phyloP scores from a whole-genome alignment of 495 filamentous ascomycete genomes.

The Cairneyella variabilis region DNA sequence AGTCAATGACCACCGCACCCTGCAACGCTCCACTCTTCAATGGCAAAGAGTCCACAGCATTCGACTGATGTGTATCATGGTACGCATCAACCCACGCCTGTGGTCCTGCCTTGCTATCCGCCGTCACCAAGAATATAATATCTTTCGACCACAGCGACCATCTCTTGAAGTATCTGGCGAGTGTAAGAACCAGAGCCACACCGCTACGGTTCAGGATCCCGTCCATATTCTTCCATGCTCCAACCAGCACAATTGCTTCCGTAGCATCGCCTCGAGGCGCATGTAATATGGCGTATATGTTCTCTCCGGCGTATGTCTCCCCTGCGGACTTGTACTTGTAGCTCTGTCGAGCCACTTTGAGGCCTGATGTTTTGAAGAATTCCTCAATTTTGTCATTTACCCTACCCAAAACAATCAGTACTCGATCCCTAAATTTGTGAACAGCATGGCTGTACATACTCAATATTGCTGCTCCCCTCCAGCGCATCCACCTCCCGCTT shows the following conservation, averaged over 20 bases:
- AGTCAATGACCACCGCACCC: constrained; percentile 91
- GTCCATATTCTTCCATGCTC: constrained; percentile 81
- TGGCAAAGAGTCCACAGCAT: constrained; percentile 68
- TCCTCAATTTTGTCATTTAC: constrained; percentile 66
- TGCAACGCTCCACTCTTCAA: constrained; percentile 91
- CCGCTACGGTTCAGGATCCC: constrained; percentile 80
- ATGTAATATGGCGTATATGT: constrained; percentile 91
- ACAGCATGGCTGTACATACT: constrained; percentile 31
- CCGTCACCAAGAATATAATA: constrained; percentile 86
- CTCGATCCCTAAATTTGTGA: neutral
- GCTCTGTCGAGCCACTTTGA: constrained; percentile 80
- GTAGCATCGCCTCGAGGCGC: constrained; percentile 97
- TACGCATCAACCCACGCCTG: constrained; percentile 99
- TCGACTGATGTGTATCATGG: constrained; percentile 74
- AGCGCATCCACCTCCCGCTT: constrained; percentile 74
- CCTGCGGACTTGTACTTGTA: constrained; percentile 78
- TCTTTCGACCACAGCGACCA: constrained; percentile 99
- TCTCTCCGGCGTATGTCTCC: constrained; percentile 72
- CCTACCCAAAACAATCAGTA: constrained; percentile 35
- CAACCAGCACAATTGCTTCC: constrained; percentile 90
- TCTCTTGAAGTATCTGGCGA: constrained; percentile 92
- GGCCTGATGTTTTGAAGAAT: constrained; percentile 70
- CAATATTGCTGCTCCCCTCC: constrained; percentile 44
- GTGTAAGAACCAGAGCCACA: constrained; percentile 75
- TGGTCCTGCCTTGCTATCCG: constrained; percentile 83